Evolutionary conservation across 306 rosid species (phyloP).

Genomic region (Malus asiatica): DNA sequence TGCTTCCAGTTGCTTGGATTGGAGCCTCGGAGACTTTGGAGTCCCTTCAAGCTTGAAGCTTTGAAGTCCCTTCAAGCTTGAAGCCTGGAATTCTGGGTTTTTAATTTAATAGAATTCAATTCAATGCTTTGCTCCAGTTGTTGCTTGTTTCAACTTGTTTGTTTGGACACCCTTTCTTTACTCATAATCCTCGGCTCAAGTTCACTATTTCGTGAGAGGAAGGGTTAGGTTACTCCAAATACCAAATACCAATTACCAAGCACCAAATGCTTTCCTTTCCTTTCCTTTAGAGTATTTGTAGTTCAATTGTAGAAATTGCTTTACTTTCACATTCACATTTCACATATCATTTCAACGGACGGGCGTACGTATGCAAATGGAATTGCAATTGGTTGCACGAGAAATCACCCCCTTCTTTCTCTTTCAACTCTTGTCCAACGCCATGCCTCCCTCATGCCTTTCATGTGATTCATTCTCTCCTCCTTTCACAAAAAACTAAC

Average conservation of each 20-base stretch:
- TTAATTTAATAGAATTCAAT: not conserved
- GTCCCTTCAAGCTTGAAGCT: not conserved
- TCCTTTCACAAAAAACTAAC: slow-evolving; percentile 8
- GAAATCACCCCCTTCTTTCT: slow-evolving; percentile 14
- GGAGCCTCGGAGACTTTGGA: not conserved
- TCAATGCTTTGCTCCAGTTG: slow-evolving; percentile 23
- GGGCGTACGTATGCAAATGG: not conserved
- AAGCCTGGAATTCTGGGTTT: not conserved
- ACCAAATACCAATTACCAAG: slow-evolving; percentile 6
- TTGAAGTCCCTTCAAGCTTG: not conserved
- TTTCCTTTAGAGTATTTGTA: not conserved
- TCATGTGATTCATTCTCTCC: slow-evolving; percentile 58
- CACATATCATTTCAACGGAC: not conserved
- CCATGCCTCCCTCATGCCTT: slow-evolving; percentile 45
- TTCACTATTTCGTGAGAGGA: slow-evolving; percentile 26
- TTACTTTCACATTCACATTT: slow-evolving; percentile 21
- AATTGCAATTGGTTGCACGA: slow-evolving; percentile 36
- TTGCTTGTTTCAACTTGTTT: slow-evolving; percentile 34
- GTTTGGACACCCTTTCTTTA: slow-evolving; percentile 45
- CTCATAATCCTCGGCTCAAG: slow-evolving; percentile 35
- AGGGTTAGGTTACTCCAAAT: not conserved
- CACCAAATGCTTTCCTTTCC: slow-evolving; percentile 1
- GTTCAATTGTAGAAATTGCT: slow-evolving; percentile 24
- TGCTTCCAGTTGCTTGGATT: not conserved
- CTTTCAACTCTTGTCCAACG: slow-evolving; percentile 23